Evolutionary conservation across 345 rosid species (phyloP).

Genomic region (Populus alba): DNA sequence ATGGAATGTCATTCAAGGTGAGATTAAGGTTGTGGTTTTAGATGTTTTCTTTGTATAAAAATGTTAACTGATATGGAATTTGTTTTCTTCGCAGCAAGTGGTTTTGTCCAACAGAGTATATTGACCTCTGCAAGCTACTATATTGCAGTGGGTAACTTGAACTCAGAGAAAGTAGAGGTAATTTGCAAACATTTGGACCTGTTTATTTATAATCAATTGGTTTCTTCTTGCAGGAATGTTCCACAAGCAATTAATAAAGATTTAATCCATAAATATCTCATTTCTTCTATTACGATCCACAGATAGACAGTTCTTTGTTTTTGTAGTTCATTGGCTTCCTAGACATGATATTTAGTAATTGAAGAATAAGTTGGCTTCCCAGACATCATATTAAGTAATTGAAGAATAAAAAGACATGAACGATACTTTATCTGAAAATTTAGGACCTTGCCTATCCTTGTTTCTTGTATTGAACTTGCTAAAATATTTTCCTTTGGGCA

Average conservation of each 20-base stretch:
- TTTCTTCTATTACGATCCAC: not conserved
- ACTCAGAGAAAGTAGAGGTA: conserved; percentile 76
- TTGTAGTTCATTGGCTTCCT: not conserved
- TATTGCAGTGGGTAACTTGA: conserved; percentile 74
- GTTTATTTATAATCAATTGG: conserved; percentile 4
- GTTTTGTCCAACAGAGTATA: conserved; percentile 57
- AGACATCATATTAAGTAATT: not conserved
- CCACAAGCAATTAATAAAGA: not conserved
- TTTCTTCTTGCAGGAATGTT: not conserved
- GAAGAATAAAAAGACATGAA: not conserved
- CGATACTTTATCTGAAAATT: not conserved
- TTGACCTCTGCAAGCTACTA: conserved; percentile 67
- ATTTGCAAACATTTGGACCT: not conserved
- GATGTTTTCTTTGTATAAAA: conserved; percentile 5
- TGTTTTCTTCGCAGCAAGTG: conserved; percentile 52
- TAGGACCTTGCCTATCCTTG: not conserved
- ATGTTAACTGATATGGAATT: conserved; percentile 15
- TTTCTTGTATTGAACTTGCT: not conserved
- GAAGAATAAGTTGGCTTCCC: not conserved
- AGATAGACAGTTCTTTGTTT: not conserved
- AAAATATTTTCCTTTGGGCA: not conserved
- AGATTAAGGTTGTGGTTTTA: conserved; percentile 23
- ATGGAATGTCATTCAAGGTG: conserved; percentile 76
- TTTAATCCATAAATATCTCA: not conserved
- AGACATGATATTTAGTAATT: not conserved